phyloP scores from a whole-genome alignment of 345 rosid species.

The Leavenworthia alabamica region DNA sequence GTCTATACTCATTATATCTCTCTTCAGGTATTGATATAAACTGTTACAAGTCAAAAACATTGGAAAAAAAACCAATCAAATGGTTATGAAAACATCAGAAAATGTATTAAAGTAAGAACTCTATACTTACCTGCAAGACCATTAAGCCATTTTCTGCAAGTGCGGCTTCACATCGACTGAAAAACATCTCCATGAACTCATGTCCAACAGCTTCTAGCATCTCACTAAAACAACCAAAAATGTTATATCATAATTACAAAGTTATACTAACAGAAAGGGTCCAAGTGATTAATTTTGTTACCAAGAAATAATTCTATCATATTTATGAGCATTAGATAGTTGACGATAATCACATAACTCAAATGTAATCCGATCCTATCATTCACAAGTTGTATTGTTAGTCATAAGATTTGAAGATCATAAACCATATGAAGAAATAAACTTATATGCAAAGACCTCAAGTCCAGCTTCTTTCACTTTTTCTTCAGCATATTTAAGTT shows the following conservation, averaged over 20 bases:
- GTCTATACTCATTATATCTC: slow-evolving; percentile 68
- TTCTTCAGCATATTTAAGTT: slow-evolving; percentile 57
- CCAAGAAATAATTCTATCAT: slow-evolving; percentile 86
- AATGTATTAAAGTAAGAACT: background rate
- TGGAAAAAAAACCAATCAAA: background rate
- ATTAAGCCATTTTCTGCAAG: slow-evolving; percentile 69
- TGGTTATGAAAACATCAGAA: background rate
- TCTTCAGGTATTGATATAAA: slow-evolving; percentile 86
- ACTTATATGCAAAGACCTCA: slow-evolving; percentile 42
- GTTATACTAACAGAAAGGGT: background rate
- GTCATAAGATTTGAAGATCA: background rate
- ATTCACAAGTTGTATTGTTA: background rate
- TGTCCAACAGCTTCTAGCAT: slow-evolving; percentile 94
- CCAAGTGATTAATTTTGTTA: background rate
- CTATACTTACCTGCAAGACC: slow-evolving; percentile 63
- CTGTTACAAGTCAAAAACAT: slow-evolving; percentile 30
- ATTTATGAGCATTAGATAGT: slow-evolving; percentile 45
- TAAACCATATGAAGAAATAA: background rate
- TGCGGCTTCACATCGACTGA: slow-evolving; percentile 61
- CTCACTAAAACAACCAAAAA: slow-evolving; percentile 44
- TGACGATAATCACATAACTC: slow-evolving; percentile 75
- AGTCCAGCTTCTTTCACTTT: slow-evolving; percentile 86
- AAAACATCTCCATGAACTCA: slow-evolving; percentile 82
- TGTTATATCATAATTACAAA: background rate
- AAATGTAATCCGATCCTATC: slow-evolving; percentile 57